Evolutionary conservation across 1,139 yeast species (phyloP).

Genomic region (Debaryomycetaceae sp.): DNA sequence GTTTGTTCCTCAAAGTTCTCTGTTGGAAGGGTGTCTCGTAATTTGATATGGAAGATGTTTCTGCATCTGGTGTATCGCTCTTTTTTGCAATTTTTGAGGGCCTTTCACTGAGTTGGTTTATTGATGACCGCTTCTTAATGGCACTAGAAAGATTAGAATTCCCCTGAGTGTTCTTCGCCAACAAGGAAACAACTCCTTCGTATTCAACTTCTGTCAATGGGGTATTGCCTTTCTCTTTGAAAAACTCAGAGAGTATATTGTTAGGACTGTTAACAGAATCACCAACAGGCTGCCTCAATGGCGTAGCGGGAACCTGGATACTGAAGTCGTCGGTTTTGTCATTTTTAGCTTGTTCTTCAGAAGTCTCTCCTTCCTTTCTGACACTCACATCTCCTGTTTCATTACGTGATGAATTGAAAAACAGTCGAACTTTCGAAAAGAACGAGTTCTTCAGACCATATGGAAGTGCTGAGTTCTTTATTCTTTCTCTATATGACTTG

Average conservation of each 20-base stretch:
- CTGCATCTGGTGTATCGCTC: neutral
- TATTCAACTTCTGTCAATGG: constrained; percentile 77
- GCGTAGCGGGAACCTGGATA: constrained; percentile 6
- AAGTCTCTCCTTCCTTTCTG: neutral
- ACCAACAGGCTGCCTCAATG: neutral
- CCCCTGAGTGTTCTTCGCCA: constrained; percentile 22
- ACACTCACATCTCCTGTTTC: neutral
- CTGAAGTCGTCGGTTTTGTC: constrained; percentile 2
- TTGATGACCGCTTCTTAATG: neutral
- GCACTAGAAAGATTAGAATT: neutral
- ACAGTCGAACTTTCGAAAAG: constrained; percentile 31
- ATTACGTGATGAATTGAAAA: constrained; percentile 13
- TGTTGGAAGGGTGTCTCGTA: constrained; percentile 19
- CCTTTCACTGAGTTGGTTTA: neutral
- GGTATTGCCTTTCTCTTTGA: constrained; percentile 67
- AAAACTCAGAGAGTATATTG: constrained; percentile 67
- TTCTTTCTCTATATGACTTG: constrained; percentile 26
- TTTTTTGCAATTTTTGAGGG: neutral
- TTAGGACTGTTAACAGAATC: constrained; percentile 28
- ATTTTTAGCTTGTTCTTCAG: neutral
- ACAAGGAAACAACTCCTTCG: constrained; percentile 75
- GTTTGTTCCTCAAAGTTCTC: constrained; percentile 16
- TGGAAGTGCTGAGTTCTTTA: constrained; percentile 18
- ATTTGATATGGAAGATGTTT: constrained; percentile 5
- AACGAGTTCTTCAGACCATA: constrained; percentile 22